Evolutionary conservation across 805 yeast genomes (phyloP).

Genomic region (Metahyphopichia silvanorum): DNA sequence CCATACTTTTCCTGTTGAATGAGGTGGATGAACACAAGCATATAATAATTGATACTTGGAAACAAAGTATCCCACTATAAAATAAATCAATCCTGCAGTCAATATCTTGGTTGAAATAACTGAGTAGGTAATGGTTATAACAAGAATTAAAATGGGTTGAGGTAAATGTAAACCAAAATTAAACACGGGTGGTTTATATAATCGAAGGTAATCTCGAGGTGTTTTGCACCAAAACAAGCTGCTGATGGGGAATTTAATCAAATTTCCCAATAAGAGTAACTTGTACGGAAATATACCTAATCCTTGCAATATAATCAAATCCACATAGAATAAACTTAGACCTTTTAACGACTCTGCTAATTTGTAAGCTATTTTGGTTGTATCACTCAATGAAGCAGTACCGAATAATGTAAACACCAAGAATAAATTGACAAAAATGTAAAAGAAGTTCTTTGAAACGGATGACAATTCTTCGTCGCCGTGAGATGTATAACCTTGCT

Average conservation of each 20-base stretch:
- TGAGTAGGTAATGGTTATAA: conserved; percentile 82
- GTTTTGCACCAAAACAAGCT: conserved; percentile 66
- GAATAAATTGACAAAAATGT: conserved; percentile 89
- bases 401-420: conserved; percentile 93
- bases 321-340: conserved; percentile 85
- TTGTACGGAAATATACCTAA: conserved; percentile 89
- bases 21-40: conserved; percentile 92
- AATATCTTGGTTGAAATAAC: conserved; percentile 86
- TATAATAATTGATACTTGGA: conserved; percentile 88
- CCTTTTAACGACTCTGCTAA: conserved; percentile 79
- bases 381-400: conserved; percentile 85
- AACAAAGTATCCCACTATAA: conserved; percentile 80
- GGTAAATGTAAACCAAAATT: conserved; percentile 91
- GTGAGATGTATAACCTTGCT: conserved; percentile 87
- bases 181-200: conserved; percentile 86
- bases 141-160: conserved; percentile 81
- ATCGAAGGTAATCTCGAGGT: conserved; percentile 73
- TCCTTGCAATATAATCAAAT: conserved; percentile 76
- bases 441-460: conserved; percentile 90
- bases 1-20: conserved; percentile 96
- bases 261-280: conserved; percentile 73
- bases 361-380: conserved; percentile 83
- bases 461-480: conserved; percentile 91
- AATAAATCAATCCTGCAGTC: conserved; percentile 79
- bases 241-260: conserved; percentile 62